Evolutionary conservation across 2,329 filamentous ascomycete species (phyloP).

Genomic region (Calonectria multiphialidica): DNA sequence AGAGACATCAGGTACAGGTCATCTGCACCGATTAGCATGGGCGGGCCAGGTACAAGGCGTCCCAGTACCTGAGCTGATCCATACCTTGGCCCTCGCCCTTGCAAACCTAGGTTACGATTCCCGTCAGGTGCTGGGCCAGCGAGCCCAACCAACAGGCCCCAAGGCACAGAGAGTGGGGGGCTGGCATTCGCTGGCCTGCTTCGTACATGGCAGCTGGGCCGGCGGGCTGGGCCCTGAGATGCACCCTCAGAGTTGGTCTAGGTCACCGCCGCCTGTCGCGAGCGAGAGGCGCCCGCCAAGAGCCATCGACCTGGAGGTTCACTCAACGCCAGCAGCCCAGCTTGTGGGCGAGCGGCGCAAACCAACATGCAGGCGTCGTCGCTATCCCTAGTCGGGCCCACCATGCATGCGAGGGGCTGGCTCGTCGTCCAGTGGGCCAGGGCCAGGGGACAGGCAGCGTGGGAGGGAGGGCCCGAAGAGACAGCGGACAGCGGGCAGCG

Average conservation of each 20-base stretch:
- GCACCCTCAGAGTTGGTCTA: background rate
- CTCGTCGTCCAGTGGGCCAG: constrained; percentile 33
- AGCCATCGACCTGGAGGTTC: constrained; percentile 17
- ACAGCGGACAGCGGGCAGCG: constrained; percentile 20
- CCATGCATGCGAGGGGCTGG: constrained; percentile 44
- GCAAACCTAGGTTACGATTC: constrained; percentile 32
- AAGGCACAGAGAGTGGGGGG: background rate
- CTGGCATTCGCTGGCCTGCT: background rate
- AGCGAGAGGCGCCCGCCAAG: constrained; percentile 14
- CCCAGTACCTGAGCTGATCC: constrained; percentile 44
- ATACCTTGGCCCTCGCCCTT: constrained; percentile 38
- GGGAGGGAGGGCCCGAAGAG: constrained; percentile 31
- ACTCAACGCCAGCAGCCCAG: constrained; percentile 23
- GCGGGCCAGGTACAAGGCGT: constrained; percentile 50
- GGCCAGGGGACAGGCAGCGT: constrained; percentile 24
- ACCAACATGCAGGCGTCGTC: constrained; percentile 35
- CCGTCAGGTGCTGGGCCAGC: constrained; percentile 32
- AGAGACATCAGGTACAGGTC: constrained; percentile 53
- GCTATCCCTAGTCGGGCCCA: constrained; percentile 37
- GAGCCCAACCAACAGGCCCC: constrained; percentile 28
- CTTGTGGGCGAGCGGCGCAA: constrained; percentile 27
- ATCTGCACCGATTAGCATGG: constrained; percentile 50
- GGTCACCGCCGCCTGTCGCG: constrained; percentile 5
- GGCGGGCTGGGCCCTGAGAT: constrained; percentile 6
- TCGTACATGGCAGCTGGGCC: background rate